Conservation (phyloP, 192 early-diverging fungal genomes). For the Haplosporangium gracile region DNA sequence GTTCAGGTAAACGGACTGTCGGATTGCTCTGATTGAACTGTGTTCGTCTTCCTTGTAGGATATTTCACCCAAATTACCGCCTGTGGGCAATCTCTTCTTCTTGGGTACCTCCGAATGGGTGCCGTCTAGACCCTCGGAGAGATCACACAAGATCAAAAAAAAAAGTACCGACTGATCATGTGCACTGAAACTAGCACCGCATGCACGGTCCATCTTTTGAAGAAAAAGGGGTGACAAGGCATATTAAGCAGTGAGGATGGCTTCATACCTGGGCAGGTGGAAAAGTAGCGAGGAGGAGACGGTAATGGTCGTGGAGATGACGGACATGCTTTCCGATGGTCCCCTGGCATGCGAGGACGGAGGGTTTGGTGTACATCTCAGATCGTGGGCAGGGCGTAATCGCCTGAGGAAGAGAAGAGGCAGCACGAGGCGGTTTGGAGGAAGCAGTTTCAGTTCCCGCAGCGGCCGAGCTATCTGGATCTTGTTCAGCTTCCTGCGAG, state of each 20-base stretch:
- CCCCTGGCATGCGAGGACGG: slow-evolving; percentile 56
- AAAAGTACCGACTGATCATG: background rate
- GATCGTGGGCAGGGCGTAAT: slow-evolving; percentile 37
- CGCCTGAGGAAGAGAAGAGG: background rate
- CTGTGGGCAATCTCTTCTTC: background rate
- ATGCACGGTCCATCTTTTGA: slow-evolving; percentile 9
- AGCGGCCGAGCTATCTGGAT: background rate
- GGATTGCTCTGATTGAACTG: background rate
- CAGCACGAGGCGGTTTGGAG: slow-evolving; percentile 1
- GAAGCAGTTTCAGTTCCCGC: background rate
- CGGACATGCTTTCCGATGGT: slow-evolving; percentile 68
- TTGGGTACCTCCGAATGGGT: background rate
- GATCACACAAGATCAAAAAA: background rate
- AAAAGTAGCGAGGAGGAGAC: slow-evolving; percentile 46
- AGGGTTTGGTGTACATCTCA: slow-evolving; percentile 54
- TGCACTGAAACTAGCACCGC: background rate
- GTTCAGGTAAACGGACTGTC: background rate
- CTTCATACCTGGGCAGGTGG: slow-evolving; percentile 29
- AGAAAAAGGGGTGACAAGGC: background rate
- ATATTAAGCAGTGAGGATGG: background rate
- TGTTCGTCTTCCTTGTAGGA: background rate
- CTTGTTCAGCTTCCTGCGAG: slow-evolving; percentile 14
- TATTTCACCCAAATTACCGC: background rate
- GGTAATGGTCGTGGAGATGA: slow-evolving; percentile 64
- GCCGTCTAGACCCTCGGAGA: background rate